Base-by-base conservation (phyloP, 2,329 filamentous ascomycete species). In the Arthrinium puccinioides region DNA sequence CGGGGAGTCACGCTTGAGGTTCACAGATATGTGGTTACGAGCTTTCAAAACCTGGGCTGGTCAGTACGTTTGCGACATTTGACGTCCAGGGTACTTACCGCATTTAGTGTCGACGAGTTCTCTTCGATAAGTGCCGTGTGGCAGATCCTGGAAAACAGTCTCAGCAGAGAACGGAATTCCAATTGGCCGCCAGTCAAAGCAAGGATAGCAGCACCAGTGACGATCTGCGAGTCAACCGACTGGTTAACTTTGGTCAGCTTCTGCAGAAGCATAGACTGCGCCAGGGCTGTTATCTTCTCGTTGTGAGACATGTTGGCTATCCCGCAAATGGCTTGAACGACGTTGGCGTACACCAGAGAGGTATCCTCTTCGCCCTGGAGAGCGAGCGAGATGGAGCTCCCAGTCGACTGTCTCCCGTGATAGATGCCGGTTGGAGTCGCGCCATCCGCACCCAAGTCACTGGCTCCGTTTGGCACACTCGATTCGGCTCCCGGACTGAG, bases 301-400 rank as follows among this genome's bases (percentile, higher is more conserved):
- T 98, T 89, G 32, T 83, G 76, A 55, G 82, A 88, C 40, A 77
- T 81, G 16, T 74, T 77, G 1, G 92, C 87, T 55, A 98, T 87
- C n/a, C 81, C 82, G 40, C 94, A 90, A 43, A 98, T 90, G 0
- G 90, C 87, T 54, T 94, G 82, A n/a, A 97, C 80, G n/a, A 97
- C 84, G 44, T 90, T 94, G 24, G 80, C 78, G 55, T 94, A 88
- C 0, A 88, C 81, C 21, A 79, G 66, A 5, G 80, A 78, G 2
- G 79, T 82, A 44, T 95, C 89, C 51, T 94, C 87, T 32, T 92
- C 84, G 15, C 80, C 81, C 43, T 73, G 77, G 25, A 83, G 69
- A 19, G 81, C 74, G 19, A 98, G 62, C 2, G 90, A 95, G 38
- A 94, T 84, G 26, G 83, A 75, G 55, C 87, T 94, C 23, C 82